phyloP scores from a whole-genome alignment of 768 basidiomycete species.

The Suillus bovinus region DNA sequence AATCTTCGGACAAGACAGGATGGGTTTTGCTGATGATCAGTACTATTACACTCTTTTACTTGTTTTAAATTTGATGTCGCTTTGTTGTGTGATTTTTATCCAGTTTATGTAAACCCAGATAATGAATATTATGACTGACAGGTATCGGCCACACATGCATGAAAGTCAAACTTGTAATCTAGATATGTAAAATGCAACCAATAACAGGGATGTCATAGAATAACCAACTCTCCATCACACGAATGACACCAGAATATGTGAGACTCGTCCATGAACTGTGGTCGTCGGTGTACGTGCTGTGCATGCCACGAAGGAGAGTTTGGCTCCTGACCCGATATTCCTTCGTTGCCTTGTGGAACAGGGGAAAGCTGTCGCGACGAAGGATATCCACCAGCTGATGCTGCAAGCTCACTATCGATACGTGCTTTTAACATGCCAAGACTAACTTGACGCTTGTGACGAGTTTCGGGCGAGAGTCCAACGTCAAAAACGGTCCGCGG shows the following conservation, averaged over 20 bases:
- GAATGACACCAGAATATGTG: conserved; percentile 90
- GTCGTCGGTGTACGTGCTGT: conserved; percentile 39
- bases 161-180: conserved; percentile 3
- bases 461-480: conserved; percentile 69
- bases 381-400: conserved; percentile 39
- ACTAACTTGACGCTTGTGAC: conserved; percentile 82
- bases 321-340: conserved; percentile 23
- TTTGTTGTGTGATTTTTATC: conserved; percentile 2
- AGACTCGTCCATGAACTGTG: conserved; percentile 84
- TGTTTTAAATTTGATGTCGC: conserved; percentile 7
- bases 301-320: conserved; percentile 24
- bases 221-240: conserved; percentile 79
- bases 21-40: conserved; percentile 9
- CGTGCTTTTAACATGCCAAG: conserved; percentile 89
- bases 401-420: conserved; percentile 76
- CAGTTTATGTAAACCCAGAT: neutral
- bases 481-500: conserved; percentile 67
- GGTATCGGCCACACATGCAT: neutral
- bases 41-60: conserved; percentile 1
- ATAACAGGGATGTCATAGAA: conserved; percentile 41
- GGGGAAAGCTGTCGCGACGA: conserved; percentile 59
- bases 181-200: conserved; percentile 22
- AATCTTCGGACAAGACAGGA: conserved; percentile 29
- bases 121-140: neutral
- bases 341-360: conserved; percentile 37